Evolutionary conservation across 768 basidiomycete genomes (phyloP).

Genomic region (Tricholoma flavovirens): DNA sequence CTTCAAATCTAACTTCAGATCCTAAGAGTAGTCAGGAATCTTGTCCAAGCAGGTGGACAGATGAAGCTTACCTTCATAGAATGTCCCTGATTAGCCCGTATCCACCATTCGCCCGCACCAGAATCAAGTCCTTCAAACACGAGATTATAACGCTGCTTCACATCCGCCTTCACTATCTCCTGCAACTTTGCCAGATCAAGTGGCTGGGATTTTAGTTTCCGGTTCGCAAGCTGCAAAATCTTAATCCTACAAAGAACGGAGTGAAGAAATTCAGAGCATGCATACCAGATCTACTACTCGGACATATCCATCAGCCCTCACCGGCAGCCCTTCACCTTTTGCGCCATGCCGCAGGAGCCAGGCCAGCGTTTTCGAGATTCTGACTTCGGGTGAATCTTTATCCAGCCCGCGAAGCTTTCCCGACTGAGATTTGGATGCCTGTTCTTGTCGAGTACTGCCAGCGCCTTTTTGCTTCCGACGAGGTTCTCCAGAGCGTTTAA

Average conservation of each 20-base stretch:
- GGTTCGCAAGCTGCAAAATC: conserved; percentile 53
- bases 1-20: conserved; percentile 60
- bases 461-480: background rate
- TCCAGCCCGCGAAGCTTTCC: conserved; percentile 54
- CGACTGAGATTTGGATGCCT: conserved; percentile 5
- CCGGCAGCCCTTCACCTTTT: conserved; percentile 46
- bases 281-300: conserved; percentile 78
- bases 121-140: conserved; percentile 37
- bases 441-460: conserved; percentile 3
- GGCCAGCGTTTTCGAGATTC: conserved; percentile 80
- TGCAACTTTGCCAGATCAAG: conserved; percentile 51
- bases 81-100: conserved; percentile 88
- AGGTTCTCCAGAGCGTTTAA: conserved; percentile 1
- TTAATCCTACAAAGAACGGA: background rate
- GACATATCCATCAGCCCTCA: conserved; percentile 77
- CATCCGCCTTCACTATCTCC: conserved; percentile 60
- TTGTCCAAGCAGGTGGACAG: no score
- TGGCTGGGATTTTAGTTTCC: conserved; percentile 50
- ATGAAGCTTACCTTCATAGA: conserved; percentile 59
- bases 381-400: conserved; percentile 60
- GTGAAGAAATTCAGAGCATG: conserved; percentile 8
- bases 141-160: conserved; percentile 62
- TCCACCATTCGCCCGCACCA: conserved; percentile 62
- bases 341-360: conserved; percentile 83
- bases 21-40: conserved; percentile 31